A percentile compares a stretch with the other conserved stretches of the same genome.
These are phyloP conservation scores for Clitocybe nebularis DNA, from an alignment of 1,284 basidiomycete species.

Conservation along the genomic window DNA sequence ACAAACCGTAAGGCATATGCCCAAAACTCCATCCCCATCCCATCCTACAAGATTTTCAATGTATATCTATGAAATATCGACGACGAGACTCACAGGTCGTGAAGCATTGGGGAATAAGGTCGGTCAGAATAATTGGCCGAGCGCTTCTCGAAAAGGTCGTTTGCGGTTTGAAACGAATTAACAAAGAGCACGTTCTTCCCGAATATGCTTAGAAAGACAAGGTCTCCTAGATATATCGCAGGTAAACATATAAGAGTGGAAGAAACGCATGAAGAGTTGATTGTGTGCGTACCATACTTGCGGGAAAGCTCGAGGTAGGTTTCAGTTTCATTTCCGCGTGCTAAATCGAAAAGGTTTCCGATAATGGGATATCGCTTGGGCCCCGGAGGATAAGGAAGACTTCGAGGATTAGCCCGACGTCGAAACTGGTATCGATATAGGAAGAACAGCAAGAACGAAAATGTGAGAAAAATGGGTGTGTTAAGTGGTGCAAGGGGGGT, in stretches of 20 bases:
- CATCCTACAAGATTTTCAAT: constrained; percentile 29
- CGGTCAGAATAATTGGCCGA: constrained; percentile 43
- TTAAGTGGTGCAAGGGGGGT: constrained; percentile 1
- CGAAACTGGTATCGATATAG: constrained; percentile 9
- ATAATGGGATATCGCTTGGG: constrained; percentile 39
- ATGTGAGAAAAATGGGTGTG: not conserved
- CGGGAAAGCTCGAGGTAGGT: constrained; percentile 31
- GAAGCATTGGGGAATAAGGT: constrained; percentile 29
- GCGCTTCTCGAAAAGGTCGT: constrained; percentile 42
- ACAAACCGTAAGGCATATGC: constrained; percentile 45
- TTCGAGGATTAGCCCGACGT: constrained; percentile 14
- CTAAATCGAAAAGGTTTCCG: constrained; percentile 43
- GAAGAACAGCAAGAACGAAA: not conserved
- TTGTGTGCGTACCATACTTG: constrained; percentile 29
- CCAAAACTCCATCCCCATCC: constrained; percentile 51
- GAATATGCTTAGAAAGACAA: constrained; percentile 40
- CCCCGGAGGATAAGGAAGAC: constrained; percentile 39
- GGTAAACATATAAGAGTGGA: not conserved
- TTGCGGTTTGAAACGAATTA: constrained; percentile 36
- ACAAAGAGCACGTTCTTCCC: constrained; percentile 41
- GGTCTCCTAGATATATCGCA: too few relatives aligned
- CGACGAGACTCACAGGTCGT: constrained; percentile 24
- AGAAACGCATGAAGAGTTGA: not conserved
- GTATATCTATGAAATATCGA: constrained; percentile 3
- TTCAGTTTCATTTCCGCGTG: constrained; percentile 29